Conservation (phyloP, 2,329 filamentous ascomycete species). For the Corinectria fuckeliana region DNA sequence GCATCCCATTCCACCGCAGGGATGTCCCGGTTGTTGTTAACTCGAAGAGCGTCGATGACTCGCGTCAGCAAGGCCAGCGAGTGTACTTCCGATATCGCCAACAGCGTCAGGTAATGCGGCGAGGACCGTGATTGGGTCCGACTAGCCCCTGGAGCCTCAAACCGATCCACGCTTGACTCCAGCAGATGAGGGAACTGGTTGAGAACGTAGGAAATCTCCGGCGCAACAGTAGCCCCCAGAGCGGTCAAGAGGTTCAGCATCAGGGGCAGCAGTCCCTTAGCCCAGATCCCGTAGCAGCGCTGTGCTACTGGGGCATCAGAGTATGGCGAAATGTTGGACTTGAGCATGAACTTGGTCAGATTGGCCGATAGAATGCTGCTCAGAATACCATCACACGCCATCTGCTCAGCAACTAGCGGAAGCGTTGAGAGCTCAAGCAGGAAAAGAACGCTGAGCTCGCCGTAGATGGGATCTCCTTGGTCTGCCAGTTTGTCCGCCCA, state of each 20-base stretch:
- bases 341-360: constrained; percentile 78
- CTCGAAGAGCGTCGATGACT: constrained; percentile 72
- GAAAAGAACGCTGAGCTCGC: constrained; percentile 88
- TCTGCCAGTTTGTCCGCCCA: constrained; percentile 87
- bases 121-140: constrained; percentile 57
- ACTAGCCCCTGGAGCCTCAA: constrained; percentile 67
- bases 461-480: constrained; percentile 86
- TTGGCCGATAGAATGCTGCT: constrained; percentile 80
- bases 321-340: constrained; percentile 76
- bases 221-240: constrained; percentile 80
- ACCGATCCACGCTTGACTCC: constrained; percentile 71
- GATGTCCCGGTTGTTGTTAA: constrained; percentile 73
- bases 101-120: constrained; percentile 73
- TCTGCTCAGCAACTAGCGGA: constrained; percentile 81
- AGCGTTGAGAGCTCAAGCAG: constrained; percentile 86
- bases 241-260: constrained; percentile 86
- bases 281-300: constrained; percentile 89
- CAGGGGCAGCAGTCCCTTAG: constrained; percentile 83
- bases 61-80: constrained; percentile 77
- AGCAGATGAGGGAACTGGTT: constrained; percentile 88
- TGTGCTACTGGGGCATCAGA: constrained; percentile 71
- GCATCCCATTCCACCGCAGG: constrained; percentile 78
- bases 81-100: constrained; percentile 78
- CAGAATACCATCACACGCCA: constrained; percentile 86
- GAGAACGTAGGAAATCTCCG: constrained; percentile 85